phyloP scores from a whole-genome alignment of 768 basidiomycete genomes.

The Tylopilus rubrobrunneus region DNA sequence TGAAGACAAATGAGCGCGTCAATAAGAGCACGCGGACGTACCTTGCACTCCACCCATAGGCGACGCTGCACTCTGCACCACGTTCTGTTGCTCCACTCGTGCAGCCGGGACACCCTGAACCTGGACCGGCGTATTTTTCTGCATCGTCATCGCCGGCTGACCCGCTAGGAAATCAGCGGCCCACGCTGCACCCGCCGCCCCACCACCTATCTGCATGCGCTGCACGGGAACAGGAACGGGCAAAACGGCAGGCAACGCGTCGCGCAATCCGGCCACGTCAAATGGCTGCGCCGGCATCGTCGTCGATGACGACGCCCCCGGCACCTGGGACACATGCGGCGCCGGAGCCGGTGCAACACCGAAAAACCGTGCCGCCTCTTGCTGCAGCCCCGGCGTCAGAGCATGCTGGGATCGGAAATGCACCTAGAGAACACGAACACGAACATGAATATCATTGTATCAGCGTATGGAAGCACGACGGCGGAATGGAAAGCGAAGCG shows the following conservation, averaged over 20 bases:
- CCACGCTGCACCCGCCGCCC: conserved; percentile 40
- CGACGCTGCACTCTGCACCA: conserved; percentile 2
- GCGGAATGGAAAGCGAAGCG: background rate
- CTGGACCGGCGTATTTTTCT: background rate
- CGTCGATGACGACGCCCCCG: too few species aligned
- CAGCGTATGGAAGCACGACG: background rate
- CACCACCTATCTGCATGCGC: conserved; percentile 22
- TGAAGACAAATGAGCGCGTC: background rate
- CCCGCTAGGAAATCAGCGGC: conserved; percentile 54
- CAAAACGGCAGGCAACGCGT: conserved; percentile 17
- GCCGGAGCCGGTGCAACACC: conserved; percentile 27
- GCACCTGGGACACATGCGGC: conserved; percentile 22
- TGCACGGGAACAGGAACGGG: conserved; percentile 3
- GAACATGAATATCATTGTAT: background rate
- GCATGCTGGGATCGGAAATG: conserved; percentile 54
- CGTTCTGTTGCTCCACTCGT: conserved; percentile 14
- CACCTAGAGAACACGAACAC: conserved; percentile 32
- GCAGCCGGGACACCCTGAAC: conserved; percentile 1
- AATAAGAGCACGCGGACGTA: conserved; percentile 7
- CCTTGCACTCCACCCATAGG: conserved; percentile 11
- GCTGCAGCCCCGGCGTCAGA: conserved; percentile 41
- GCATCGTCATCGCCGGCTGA: conserved; percentile 21
- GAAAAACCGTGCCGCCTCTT: conserved; percentile 75
- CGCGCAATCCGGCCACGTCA: conserved; percentile 47
- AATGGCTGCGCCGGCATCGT: conserved; percentile 41